Base-by-base conservation (phyloP, 805 yeast species). In the Wickerhamiella alocasiicola region DNA sequence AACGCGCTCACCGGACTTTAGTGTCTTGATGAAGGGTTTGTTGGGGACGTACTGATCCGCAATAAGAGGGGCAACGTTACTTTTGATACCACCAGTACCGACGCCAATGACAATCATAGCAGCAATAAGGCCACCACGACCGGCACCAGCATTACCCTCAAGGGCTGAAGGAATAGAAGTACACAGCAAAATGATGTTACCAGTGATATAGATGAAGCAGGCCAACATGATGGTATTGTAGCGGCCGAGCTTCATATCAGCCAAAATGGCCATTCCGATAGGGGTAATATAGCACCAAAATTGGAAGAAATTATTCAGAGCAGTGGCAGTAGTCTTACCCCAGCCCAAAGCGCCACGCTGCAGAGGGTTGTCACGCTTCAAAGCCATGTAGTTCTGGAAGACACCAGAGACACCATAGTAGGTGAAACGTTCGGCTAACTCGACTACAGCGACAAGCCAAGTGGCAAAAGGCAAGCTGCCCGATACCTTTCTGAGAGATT, bases 271-370 rank as follows among this genome's bases (percentile, higher is more conserved):
- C 50, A 85, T 87, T 43, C 76, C 65, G 41, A 81, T 65, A 23
- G 94, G 94, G 32, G 88, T 78, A 35, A 80, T 66, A 57, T 81
- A 81, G 55, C 85, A 78, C 81, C 85, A 78, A 56, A 81, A 81
- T 55, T 78, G 83, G 67, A 80, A 75, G 52, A 80, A 74, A 56
- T 79, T 74, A 13, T 81, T 71, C 46, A 81, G 66, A 24, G 81
- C 85, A 27, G 81, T 75, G 21, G 91, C 83, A 48, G 75, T 72
- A 44, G 67, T 67, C 43, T 70, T 64, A 41, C 78, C 76, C 50
- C 78, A 65, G 36, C 70, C 68, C 45, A 81, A 66, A 9, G 77
- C 74, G 58, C 84, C 70, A 17, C 3, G 27, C 37, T 36, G 44
- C 20, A 26, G 13, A 11, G 53, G 60, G 56, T 57, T 67, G 37